A percentile compares a stretch with the other conserved stretches of the same genome.
Evolutionary conservation across 2,329 filamentous ascomycete genomes (phyloP).

Genomic region (Diaporthe vexans): DNA sequence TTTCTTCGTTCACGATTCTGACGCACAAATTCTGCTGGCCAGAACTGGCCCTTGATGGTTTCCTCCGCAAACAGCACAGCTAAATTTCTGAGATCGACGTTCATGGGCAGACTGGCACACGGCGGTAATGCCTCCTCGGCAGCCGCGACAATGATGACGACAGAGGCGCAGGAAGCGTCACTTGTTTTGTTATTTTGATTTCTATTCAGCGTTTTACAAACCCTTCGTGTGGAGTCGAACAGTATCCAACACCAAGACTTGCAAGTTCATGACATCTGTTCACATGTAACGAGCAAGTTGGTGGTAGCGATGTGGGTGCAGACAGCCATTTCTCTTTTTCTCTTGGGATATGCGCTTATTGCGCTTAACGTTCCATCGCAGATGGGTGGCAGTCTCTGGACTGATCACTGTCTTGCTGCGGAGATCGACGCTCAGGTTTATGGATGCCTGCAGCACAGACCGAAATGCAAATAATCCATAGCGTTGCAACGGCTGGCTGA

Average conservation of each 20-base stretch:
- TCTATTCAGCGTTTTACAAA: not conserved
- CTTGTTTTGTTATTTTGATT: not conserved
- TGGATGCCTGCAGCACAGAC: not conserved
- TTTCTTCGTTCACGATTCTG: no score
- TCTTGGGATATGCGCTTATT: not conserved
- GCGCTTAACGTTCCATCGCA: not conserved
- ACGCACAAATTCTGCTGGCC: not conserved
- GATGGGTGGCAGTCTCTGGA: not conserved
- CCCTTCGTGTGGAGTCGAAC: conserved; percentile 13
- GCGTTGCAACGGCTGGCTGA: not conserved
- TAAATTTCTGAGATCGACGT: not conserved
- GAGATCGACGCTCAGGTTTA: not conserved
- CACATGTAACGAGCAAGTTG: not conserved
- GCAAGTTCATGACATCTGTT: not conserved
- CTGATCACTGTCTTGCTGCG: not conserved
- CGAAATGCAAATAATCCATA: not conserved
- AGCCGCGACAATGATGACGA: conserved; percentile 14
- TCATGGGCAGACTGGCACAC: conserved; percentile 19
- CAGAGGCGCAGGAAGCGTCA: conserved; percentile 14
- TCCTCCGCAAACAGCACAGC: not conserved
- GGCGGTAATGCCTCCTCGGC: conserved; percentile 4
- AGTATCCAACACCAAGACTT: conserved; percentile 27
- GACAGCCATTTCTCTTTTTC: not conserved
- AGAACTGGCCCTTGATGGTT: not conserved
- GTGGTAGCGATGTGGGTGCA: not conserved